Conservation (phyloP, 495 filamentous ascomycete species). For the Xylaria cubensis region DNA sequence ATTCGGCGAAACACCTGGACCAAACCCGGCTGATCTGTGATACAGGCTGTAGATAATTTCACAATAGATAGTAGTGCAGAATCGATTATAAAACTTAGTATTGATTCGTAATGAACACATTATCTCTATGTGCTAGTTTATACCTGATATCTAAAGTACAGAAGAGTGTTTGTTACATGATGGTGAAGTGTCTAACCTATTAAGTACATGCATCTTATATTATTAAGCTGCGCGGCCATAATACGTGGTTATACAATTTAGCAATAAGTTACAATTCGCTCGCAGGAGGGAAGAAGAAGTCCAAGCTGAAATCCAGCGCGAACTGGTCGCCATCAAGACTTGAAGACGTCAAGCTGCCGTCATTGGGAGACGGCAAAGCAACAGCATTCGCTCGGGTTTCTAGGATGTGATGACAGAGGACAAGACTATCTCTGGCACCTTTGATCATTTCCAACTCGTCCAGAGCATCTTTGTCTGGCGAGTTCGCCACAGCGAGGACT, state of each 20-base stretch:
- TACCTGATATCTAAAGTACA: not conserved
- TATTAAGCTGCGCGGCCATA: not conserved
- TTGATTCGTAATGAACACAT: not conserved
- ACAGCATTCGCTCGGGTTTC: constrained; percentile 24
- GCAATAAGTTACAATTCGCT: constrained; percentile 2
- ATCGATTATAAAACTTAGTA: not conserved
- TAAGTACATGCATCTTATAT: not conserved
- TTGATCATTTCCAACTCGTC: constrained; percentile 35
- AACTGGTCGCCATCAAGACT: constrained; percentile 29
- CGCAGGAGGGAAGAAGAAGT: constrained; percentile 35
- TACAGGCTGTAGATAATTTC: not conserved
- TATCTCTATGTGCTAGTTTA: not conserved
- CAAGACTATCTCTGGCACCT: constrained; percentile 40
- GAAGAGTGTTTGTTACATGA: not conserved
- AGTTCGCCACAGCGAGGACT: constrained; percentile 50
- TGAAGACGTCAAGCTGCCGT: constrained; percentile 27
- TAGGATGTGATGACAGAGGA: constrained; percentile 39
- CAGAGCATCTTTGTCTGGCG: constrained; percentile 37
- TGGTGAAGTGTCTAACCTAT: not conserved
- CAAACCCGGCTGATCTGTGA: not conserved
- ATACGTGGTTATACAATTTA: not conserved
- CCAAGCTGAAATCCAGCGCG: constrained; percentile 31
- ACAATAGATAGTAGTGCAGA: not conserved
- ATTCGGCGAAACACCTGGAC: not conserved
- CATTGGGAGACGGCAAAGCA: constrained; percentile 15